Evolutionary conservation across 345 rosid genomes (phyloP).

Genomic region (Capsella bursapastoris): DNA sequence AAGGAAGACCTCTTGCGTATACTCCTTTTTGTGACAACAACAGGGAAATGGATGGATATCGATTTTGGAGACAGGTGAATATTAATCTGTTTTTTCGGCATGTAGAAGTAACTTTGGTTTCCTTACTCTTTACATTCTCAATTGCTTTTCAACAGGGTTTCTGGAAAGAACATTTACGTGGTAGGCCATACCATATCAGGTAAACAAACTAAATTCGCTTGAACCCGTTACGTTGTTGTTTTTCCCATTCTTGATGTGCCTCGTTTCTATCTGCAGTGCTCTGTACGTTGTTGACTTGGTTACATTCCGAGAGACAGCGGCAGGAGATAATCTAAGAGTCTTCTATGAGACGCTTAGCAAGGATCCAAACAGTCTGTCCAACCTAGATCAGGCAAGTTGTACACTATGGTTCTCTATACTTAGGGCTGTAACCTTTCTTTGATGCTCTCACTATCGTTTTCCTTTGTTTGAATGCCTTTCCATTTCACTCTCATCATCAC

Average conservation of each 20-base stretch:
- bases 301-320: conserved; percentile 94
- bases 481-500: not conserved
- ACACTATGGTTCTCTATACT: conserved; percentile 9
- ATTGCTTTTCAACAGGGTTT: conserved; percentile 66
- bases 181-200: conserved; percentile 97
- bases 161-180: conserved; percentile 97
- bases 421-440: conserved; percentile 14
- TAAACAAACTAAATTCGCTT: conserved; percentile 42
- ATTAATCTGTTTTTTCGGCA: not conserved
- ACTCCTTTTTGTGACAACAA: conserved; percentile 98
- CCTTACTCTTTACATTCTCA: conserved; percentile 30
- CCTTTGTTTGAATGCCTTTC: conserved; percentile 9
- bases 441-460: conserved; percentile 3
- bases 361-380: conserved; percentile 97
- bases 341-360: conserved; percentile 98
- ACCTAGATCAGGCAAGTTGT: conserved; percentile 83
- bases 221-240: conserved; percentile 6
- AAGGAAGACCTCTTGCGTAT: conserved; percentile 98
- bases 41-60: conserved; percentile 97
- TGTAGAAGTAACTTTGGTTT: conserved; percentile 28
- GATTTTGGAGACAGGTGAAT: conserved; percentile 95
- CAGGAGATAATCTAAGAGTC: conserved; percentile 96
- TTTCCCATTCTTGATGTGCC: conserved; percentile 39
- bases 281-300: conserved; percentile 93
- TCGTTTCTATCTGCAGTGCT: conserved; percentile 63